Evolutionary conservation across 1,284 basidiomycete genomes (phyloP), one percentile per base, ranked within the genome.

Genomic region (Fistulinella cinereoalba): DNA sequence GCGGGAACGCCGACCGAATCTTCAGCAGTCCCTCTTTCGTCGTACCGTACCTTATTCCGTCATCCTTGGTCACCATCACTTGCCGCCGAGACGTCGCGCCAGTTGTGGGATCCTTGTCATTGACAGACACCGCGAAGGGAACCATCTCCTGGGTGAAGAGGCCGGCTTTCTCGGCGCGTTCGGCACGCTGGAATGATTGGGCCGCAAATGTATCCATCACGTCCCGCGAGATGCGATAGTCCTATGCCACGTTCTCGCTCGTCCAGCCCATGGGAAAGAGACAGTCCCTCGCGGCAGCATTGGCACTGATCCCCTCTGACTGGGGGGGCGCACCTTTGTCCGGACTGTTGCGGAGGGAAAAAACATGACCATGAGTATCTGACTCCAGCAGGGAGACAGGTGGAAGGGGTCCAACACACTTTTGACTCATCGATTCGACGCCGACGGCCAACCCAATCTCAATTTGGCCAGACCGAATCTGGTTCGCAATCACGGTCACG

Each of bases 121-220:
- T 77, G 53, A 74, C 71, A 49, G 71, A 77, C 0, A 82, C 85
- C 3, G 77, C 81, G 59, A 93, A 81, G 0, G 92, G 90, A 5
- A 92, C 80, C 55, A 95, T 94, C 67, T 96, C 92, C 29, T 75
- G 70, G 19, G 71, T 68, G 63, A 95, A 93, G 60, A 76, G 74
- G 13, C 92, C 91, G 0, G 77, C 63, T 51, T 79, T 80, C 44
- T 84, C 69, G 1, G 83, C 84, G 19, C 69, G 70, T 62, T 87
- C 84, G 7, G 90, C 89, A 11, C 84, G 82, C 56, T 87, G 83
- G 65, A 87, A 90, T 0, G 89, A 92, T 21, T 70, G 59, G 0
- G 92, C 90, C 4, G 93, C 89, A 60, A 85, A 88, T 36, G 77
- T 78, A 65, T 97, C 94, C 79, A 95, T 93, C 52, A 85, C 81